Evolutionary conservation across 2,329 filamentous ascomycete species (phyloP), one percentile per base, ranked within the genome.

Genomic region (Chaetothyriales sp.): DNA sequence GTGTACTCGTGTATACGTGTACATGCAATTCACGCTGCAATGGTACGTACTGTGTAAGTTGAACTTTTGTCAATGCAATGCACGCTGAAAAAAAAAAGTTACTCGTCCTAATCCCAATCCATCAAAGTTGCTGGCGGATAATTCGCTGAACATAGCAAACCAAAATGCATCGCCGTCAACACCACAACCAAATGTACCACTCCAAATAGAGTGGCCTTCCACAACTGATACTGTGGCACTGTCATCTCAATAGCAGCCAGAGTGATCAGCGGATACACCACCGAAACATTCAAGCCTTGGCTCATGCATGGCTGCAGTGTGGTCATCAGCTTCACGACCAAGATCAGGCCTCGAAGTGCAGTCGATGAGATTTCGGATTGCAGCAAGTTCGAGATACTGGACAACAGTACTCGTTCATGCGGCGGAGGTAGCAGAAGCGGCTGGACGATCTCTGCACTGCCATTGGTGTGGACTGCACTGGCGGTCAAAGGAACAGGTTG

Each of bases 221-320:
- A 59, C 10, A 56, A 10, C 12, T 49, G 53, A 26, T 55, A 42
- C 36, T 55, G 47, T 1, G 50, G 18, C n/a, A 51, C 6, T 6
- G 57, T 52, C 43, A 60, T 54, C 48, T 60, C 58, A 4, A 55
- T 46, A 18, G 57, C 44, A 8, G 58, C 58, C 2, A 55, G 22
- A 5, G 25, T 47, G 18, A 60, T 55, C 22, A 58, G 36, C 3
- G 54, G 55, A 44, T 60, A 60, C 36, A 59, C 55, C 12, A 58
- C 44, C 2, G 48, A n/a, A 10, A 52, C 52, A 44, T 60, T 57
- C 36, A 59, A 52, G 7, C 57, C 58, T 42, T 18, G 18, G 3
- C 47, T 28, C 20, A 60, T 25, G 43, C 58, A 60, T 7, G 58
- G 58, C 26, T 60, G 58, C 12, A 60, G 42, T 1, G 55, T 53